phyloP scores from a whole-genome alignment of 495 filamentous ascomycete species.

The Astrocystis sublimbata region DNA sequence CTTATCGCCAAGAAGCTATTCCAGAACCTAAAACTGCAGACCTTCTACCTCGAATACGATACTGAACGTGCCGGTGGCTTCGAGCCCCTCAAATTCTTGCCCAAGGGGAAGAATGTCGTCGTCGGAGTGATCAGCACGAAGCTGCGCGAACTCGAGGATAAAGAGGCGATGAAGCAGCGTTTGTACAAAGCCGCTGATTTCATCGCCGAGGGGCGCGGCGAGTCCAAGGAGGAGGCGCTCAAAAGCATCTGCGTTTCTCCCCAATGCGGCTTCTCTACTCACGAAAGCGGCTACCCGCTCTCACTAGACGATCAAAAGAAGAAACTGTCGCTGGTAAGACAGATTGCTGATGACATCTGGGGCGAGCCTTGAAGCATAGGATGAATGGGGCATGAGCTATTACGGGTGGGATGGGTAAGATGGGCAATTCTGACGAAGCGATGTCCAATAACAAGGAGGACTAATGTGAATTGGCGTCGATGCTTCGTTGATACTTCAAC shows the following conservation, averaged over 20 bases:
- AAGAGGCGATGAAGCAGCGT: constrained; percentile 69
- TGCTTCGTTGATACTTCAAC: constrained; percentile 7
- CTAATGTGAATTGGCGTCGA: not conserved
- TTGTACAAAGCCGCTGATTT: constrained; percentile 68
- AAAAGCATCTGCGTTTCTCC: constrained; percentile 70
- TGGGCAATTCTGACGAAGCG: not conserved
- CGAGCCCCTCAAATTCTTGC: constrained; percentile 72
- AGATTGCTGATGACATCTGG: constrained; percentile 71
- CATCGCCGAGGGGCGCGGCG: constrained; percentile 67
- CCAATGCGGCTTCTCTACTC: constrained; percentile 79
- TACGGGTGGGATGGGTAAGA: not conserved
- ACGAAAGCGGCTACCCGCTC: constrained; percentile 67
- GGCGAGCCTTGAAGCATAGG: constrained; percentile 53
- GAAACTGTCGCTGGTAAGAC: constrained; percentile 66
- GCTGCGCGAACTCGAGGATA: constrained; percentile 69
- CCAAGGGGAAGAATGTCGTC: constrained; percentile 73
- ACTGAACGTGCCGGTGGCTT: constrained; percentile 74
- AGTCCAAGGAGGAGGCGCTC: constrained; percentile 64
- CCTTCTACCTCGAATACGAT: constrained; percentile 85
- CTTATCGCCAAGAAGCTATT: constrained; percentile 79
- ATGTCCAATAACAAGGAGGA: not conserved
- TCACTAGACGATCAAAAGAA: constrained; percentile 66
- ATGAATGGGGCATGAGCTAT: not conserved
- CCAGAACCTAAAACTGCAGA: constrained; percentile 70
- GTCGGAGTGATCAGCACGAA: constrained; percentile 75